Percentiles rank a stretch among this genome's conserved stretches.
Conservation (phyloP, 2,329 filamentous ascomycete genomes). For the Pseudogymnoascus sp. region DNA sequence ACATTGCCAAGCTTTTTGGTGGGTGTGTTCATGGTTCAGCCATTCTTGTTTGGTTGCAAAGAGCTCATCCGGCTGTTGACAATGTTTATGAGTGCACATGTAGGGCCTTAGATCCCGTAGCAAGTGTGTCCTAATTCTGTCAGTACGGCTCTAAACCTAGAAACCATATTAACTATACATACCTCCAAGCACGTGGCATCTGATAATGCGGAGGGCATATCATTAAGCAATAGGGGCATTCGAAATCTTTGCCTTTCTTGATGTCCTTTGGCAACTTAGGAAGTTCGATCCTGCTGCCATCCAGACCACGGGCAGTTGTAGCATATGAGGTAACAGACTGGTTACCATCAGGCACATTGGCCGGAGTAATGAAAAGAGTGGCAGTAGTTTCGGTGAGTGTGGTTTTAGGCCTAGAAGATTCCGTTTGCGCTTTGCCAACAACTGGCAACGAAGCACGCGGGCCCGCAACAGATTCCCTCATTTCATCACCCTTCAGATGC, state of each 20-base stretch:
- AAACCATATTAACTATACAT: background rate
- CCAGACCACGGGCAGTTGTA: background rate
- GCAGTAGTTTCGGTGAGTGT: conserved; percentile 1
- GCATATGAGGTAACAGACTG: conserved; percentile 3
- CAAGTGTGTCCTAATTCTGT: background rate
- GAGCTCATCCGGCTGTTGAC: background rate
- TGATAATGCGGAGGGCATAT: conserved; percentile 6
- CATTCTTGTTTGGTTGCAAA: conserved; percentile 6
- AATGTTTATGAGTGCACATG: background rate
- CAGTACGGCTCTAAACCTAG: background rate
- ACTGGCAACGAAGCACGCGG: background rate
- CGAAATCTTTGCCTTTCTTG: conserved; percentile 11
- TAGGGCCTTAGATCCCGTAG: background rate
- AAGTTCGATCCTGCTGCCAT: background rate
- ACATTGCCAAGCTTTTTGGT: conserved; percentile 2
- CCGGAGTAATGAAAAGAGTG: background rate
- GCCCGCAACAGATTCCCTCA: background rate
- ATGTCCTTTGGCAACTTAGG: background rate
- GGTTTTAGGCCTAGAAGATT: background rate
- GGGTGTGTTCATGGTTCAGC: background rate
- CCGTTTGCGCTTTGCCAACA: background rate
- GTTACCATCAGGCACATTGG: background rate
- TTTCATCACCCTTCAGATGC: background rate
- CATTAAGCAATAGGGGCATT: conserved; percentile 13
- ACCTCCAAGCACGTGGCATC: conserved; percentile 4